A percentile compares a stretch with the other conserved stretches of the same genome.
Evolutionary conservation across 441 rosid species (phyloP).

Genomic region (Euphorbia celastroides): DNA sequence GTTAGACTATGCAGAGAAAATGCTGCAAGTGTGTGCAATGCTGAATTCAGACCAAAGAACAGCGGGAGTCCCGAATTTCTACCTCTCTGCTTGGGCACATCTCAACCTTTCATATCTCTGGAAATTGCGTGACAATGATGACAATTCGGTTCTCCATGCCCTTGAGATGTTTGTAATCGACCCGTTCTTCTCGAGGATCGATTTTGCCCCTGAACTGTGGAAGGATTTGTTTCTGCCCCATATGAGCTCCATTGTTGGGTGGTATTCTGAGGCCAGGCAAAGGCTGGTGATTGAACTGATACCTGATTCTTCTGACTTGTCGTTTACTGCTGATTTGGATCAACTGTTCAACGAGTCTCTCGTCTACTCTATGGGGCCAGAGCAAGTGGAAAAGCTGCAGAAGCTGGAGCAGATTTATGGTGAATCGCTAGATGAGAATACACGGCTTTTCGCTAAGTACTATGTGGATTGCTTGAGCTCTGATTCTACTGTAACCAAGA

Average conservation of each 20-base stretch:
- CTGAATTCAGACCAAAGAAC: conserved; percentile 44
- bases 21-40: conserved; percentile 68
- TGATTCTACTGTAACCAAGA: conserved; percentile 36
- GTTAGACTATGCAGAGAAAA: conserved; percentile 58
- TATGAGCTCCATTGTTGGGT: conserved; percentile 56
- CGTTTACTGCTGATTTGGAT: conserved; percentile 52
- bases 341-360: conserved; percentile 55
- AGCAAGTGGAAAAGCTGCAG: conserved; percentile 46
- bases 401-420: conserved; percentile 51
- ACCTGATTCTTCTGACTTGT: conserved; percentile 53
- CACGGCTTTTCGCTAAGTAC: conserved; percentile 49
- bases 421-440: conserved; percentile 53
- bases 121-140: conserved; percentile 36
- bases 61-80: conserved; percentile 66
- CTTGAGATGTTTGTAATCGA: conserved; percentile 59
- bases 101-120: conserved; percentile 56
- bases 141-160: conserved; percentile 37
- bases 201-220: conserved; percentile 70
- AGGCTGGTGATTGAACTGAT: conserved; percentile 48
- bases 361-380: conserved; percentile 46
- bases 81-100: conserved; percentile 74
- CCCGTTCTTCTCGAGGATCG: conserved; percentile 63
- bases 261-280: conserved; percentile 65
- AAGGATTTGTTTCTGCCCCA: conserved; percentile 57
- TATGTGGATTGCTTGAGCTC: conserved; percentile 45